These are phyloP conservation scores for Solioccasus polychromus DNA, from an alignment of 768 basidiomycete genomes.

Conservation along the genomic window DNA sequence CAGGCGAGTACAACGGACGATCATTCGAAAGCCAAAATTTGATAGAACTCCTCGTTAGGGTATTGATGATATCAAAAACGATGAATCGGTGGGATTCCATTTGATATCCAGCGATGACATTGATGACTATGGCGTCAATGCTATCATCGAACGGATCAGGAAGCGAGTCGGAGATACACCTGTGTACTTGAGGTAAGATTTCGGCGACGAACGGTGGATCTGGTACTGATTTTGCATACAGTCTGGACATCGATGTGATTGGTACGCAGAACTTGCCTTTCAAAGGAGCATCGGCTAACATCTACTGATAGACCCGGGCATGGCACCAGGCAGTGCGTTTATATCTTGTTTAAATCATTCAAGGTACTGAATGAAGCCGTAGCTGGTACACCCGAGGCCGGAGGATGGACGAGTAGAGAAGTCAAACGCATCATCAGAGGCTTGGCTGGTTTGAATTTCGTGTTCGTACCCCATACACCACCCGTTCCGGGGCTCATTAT, in stretches of 20 bases:
- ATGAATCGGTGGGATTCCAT: conserved; percentile 72
- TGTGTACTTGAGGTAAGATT: conserved; percentile 62
- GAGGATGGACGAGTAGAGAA: conserved; percentile 83
- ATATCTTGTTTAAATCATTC: neutral
- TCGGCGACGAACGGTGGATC: neutral
- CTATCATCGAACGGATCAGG: conserved; percentile 70
- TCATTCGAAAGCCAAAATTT: too few relatives aligned
- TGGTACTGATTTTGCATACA: conserved; percentile 21
- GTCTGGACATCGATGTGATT: conserved; percentile 81
- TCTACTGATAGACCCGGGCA: conserved; percentile 55
- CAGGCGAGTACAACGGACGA: conserved; percentile 38
- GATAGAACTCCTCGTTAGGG: conserved; percentile 12
- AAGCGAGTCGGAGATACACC: conserved; percentile 69
- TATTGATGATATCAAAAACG: conserved; percentile 48
- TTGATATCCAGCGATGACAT: conserved; percentile 80
- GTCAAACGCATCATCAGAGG: conserved; percentile 79
- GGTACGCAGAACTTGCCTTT: conserved; percentile 36
- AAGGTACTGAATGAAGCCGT: conserved; percentile 1
- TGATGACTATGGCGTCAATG: conserved; percentile 71
- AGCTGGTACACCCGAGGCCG: conserved; percentile 84
- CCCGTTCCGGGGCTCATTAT: neutral
- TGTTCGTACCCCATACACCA: conserved; percentile 40
- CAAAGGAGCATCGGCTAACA: neutral
- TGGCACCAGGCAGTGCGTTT: conserved; percentile 73
- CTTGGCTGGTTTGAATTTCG: conserved; percentile 73